A percentile compares a stretch with the other conserved stretches of the same genome.
These are phyloP conservation scores for Cladochytrium replicatum DNA, from an alignment of 192 early-diverging fungal species.

Conservation along the genomic window DNA sequence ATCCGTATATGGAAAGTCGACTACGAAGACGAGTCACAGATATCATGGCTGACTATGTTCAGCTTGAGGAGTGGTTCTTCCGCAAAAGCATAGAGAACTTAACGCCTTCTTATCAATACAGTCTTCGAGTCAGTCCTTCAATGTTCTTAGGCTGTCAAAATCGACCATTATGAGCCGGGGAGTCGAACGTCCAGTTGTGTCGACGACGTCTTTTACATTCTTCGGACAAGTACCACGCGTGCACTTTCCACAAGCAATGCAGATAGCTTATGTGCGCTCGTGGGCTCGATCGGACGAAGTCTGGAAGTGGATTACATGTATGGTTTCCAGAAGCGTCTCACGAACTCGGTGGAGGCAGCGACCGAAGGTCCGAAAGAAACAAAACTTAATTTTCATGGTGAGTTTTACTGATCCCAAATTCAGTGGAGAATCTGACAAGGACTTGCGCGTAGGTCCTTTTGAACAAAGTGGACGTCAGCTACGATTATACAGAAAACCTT, in stretches of 20 bases:
- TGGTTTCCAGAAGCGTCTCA: constrained; percentile 51
- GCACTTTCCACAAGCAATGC: constrained; percentile 63
- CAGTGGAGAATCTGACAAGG: too few species aligned
- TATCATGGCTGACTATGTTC: constrained; percentile 57
- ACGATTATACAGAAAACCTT: constrained; percentile 68
- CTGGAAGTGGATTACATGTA: constrained; percentile 62
- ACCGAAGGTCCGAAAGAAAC: constrained; percentile 45
- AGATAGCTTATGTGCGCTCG: constrained; percentile 55
- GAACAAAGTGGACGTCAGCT: constrained; percentile 82
- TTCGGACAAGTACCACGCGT: constrained; percentile 63
- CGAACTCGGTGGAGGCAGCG: too few species aligned
- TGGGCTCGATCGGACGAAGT: constrained; percentile 52
- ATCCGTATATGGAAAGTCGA: too few species aligned
- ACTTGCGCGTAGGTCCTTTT: too few species aligned
- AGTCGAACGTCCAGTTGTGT: constrained; percentile 50
- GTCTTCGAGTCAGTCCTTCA: background rate
- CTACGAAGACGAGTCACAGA: constrained; percentile 47
- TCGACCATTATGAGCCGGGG: constrained; percentile 36
- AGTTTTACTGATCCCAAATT: too few species aligned
- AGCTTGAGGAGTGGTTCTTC: constrained; percentile 68
- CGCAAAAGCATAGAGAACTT: constrained; percentile 65
- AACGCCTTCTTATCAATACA: constrained; percentile 1
- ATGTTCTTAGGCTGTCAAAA: constrained; percentile 45
- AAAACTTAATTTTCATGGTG: constrained; percentile 57
- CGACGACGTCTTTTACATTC: constrained; percentile 90